Percentiles rank a stretch among this genome's conserved stretches.
phyloP scores from a whole-genome alignment of 2,329 filamentous ascomycete species.

The Verticillium nonalfalfae region DNA sequence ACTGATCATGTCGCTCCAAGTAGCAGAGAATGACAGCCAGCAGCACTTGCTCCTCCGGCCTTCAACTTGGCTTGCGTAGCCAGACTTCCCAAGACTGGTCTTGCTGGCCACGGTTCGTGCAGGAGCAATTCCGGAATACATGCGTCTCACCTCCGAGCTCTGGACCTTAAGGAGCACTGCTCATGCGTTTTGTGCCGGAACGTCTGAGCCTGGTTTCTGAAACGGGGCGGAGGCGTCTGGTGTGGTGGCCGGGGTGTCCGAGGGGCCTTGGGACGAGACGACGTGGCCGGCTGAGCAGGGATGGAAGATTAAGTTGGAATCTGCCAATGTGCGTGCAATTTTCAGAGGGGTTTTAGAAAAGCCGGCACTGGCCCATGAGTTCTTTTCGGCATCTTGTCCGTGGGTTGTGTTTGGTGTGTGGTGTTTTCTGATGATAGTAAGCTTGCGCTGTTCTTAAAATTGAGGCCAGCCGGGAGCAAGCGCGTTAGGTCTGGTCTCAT shows the following conservation, averaged over 20 bases:
- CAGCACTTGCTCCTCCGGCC: neutral
- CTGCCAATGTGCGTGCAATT: constrained; percentile 12
- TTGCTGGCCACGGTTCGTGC: neutral
- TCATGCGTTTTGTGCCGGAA: neutral
- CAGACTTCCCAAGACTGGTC: neutral
- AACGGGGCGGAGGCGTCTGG: neutral
- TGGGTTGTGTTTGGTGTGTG: no score
- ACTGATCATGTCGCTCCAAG: neutral
- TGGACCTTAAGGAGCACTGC: neutral
- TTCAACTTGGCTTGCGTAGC: neutral
- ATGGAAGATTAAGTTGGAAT: neutral
- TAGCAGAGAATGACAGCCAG: neutral
- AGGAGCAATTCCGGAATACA: neutral
- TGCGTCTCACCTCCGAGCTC: neutral
- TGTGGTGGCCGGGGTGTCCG: neutral
- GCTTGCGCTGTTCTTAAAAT: no score
- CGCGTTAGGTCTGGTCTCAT: no score
- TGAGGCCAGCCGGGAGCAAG: no score
- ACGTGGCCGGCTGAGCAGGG: no score
- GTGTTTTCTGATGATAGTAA: no score
- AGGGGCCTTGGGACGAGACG: no score
- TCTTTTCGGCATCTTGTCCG: no score
- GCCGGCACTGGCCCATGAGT: constrained; percentile 9
- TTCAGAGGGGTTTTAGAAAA: no score
- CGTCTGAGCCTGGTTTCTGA: neutral